These are phyloP conservation scores for Streptanthus diversifolius DNA, from an alignment of 345 rosid genomes.

Conservation along the genomic window DNA sequence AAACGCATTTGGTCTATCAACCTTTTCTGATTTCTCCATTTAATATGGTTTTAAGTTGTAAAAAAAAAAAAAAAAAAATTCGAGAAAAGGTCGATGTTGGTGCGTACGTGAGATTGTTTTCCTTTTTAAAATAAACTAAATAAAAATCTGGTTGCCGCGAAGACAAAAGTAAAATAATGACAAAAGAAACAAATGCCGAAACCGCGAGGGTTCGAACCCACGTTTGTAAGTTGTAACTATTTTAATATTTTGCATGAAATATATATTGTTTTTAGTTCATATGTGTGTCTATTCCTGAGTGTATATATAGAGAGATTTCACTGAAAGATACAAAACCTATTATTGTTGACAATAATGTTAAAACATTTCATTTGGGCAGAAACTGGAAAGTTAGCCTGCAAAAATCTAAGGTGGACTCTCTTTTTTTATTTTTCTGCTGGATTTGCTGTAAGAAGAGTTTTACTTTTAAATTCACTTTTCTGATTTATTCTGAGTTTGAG, in stretches of 20 bases:
- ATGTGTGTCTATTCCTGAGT: background rate
- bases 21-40: background rate
- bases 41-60: background rate
- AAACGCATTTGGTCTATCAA: background rate
- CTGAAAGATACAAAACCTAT: background rate
- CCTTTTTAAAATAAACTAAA: background rate
- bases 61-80: background rate
- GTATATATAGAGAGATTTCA: background rate
- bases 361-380: background rate
- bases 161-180: background rate
- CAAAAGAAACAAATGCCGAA: slow-evolving; percentile 20
- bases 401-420: background rate
- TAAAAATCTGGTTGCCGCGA: slow-evolving; percentile 13
- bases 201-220: slow-evolving; percentile 29
- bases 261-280: background rate
- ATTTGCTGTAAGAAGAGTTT: background rate
- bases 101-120: background rate
- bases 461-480: background rate
- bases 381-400: background rate
- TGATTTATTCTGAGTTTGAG: background rate
- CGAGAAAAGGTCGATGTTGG: background rate
- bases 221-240: background rate
- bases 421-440: background rate
- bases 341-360: background rate
- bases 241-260: slow-evolving; percentile 14